Percentiles rank a stretch among this genome's conserved stretches.
phyloP scores from a whole-genome alignment of 2,329 filamentous ascomycete genomes.

The Nemania diffusa region DNA sequence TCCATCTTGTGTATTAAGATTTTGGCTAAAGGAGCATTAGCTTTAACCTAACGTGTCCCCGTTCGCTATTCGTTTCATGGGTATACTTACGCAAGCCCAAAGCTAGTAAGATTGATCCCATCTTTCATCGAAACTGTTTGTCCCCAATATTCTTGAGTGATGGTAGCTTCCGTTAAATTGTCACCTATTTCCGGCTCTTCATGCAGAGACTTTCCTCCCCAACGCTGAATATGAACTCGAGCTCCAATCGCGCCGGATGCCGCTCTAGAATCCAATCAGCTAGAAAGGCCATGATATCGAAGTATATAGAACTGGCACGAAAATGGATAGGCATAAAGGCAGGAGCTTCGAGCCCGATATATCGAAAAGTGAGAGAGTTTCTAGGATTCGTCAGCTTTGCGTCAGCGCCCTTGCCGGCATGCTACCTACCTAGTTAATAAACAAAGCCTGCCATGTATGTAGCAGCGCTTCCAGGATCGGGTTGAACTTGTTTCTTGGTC shows the following conservation, averaged over 20 bases:
- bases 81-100: constrained; percentile 20
- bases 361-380: neutral
- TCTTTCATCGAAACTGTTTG: constrained; percentile 28
- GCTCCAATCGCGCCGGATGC: constrained; percentile 18
- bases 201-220: constrained; percentile 17
- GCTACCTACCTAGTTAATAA: neutral
- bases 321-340: neutral
- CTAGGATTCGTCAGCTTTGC: neutral
- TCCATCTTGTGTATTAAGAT: no score
- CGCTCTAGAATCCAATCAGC: constrained; percentile 2
- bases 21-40: no score
- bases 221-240: constrained; percentile 24
- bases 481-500: constrained; percentile 18
- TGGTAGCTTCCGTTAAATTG: neutral
- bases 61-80: neutral
- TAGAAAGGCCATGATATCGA: neutral
- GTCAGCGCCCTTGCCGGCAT: neutral
- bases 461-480: neutral
- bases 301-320: neutral
- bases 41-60: no score
- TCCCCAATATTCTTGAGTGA: constrained; percentile 4
- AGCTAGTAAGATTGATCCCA: constrained; percentile 25
- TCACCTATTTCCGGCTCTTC: constrained; percentile 23
- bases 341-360: neutral
- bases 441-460: neutral